A percentile compares a stretch with the other conserved stretches of the same genome.
These are phyloP conservation scores for Pythium coloratum DNA, from an alignment of 352 stramenopile species.

Conservation along the genomic window DNA sequence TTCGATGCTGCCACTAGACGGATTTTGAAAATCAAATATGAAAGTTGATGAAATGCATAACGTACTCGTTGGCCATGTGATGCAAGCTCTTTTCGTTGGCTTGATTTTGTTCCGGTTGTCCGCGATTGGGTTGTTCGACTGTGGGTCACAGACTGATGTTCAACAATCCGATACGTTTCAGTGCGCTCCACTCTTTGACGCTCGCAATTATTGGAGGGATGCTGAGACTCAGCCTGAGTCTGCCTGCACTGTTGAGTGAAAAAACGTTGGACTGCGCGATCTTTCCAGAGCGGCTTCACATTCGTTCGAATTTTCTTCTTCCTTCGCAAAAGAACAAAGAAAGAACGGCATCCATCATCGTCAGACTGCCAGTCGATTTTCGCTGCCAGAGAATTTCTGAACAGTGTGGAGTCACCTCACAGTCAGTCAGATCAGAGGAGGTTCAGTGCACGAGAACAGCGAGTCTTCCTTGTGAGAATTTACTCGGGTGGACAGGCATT, in stretches of 20 bases:
- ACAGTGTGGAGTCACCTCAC: too few species aligned
- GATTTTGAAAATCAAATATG: constrained; percentile 12
- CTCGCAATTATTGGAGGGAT: too few species aligned
- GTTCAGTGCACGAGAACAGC: background rate
- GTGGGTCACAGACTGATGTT: background rate
- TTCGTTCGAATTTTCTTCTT: background rate
- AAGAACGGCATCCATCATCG: background rate
- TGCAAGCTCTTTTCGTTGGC: background rate
- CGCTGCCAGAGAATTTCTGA: background rate
- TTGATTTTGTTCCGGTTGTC: background rate
- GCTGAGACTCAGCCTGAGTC: too few species aligned
- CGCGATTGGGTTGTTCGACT: background rate
- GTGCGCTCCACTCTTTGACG: background rate
- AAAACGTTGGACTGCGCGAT: background rate
- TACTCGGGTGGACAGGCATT: background rate
- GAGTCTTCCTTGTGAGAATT: background rate
- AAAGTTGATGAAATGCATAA: background rate
- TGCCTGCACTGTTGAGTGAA: too few species aligned
- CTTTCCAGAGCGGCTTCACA: background rate
- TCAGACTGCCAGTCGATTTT: background rate
- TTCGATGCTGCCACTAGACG: constrained; percentile 26
- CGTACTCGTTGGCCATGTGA: background rate
- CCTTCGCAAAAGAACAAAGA: background rate
- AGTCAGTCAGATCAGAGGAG: background rate
- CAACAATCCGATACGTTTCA: background rate